These are phyloP conservation scores for Massarina eburnea DNA, from an alignment of 2,329 filamentous ascomycete species.

Conservation along the genomic window DNA sequence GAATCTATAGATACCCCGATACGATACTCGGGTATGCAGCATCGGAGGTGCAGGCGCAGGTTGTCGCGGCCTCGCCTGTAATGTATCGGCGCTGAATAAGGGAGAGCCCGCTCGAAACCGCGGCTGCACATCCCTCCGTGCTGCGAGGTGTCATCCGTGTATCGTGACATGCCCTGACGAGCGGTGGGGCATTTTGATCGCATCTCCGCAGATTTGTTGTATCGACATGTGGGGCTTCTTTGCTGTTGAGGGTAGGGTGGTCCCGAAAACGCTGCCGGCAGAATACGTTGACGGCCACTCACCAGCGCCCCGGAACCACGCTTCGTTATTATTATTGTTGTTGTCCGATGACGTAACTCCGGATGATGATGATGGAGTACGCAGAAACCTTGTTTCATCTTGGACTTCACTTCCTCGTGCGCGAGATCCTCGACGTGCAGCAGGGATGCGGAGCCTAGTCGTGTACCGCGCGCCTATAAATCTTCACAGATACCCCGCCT, in stretches of 20 bases:
- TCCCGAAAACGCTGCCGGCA: slow-evolving; percentile 8
- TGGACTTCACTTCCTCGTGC: neutral
- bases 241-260: neutral
- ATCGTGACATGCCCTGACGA: neutral
- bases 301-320: neutral
- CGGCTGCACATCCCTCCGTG: neutral
- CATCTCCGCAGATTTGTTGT: neutral
- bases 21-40: neutral
- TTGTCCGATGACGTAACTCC: neutral
- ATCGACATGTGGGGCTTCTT: neutral
- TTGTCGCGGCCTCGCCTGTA: neutral
- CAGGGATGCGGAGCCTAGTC: slow-evolving; percentile 3
- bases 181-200: neutral
- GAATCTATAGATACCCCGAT: neutral
- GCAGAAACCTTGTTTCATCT: slow-evolving; percentile 5
- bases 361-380: neutral
- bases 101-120: neutral
- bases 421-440: slow-evolving; percentile 5
- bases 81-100: neutral
- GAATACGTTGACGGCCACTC: slow-evolving; percentile 4
- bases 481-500: slow-evolving; percentile 6
- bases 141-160: neutral
- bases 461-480: neutral
- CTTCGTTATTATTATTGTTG: neutral
- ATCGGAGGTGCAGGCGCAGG: neutral